Base-by-base conservation (phyloP, 179 eudicot species). In the Pouteria campechiana region DNA sequence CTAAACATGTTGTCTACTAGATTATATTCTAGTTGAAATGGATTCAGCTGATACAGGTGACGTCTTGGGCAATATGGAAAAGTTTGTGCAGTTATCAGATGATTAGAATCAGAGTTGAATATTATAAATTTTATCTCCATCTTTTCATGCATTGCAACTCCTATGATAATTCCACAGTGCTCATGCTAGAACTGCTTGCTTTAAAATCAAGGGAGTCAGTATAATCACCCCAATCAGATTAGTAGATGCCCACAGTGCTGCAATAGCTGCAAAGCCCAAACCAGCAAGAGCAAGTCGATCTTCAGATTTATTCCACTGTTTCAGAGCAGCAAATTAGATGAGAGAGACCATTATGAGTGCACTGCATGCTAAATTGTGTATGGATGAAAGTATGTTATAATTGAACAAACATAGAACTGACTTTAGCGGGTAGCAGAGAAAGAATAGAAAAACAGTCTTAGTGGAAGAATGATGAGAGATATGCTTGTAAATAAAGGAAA, bases 271-370 rank as follows among this genome's bases (percentile, higher is more conserved):
- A 58, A 89, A 78, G 25, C 97, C 93, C 58, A 89, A 65, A 45
- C 95, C 97, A 35, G 85, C 41, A 39, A 89, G 58, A 65, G 79
- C 93, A 63, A 89, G 4, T 32, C 83, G 86, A 54, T 85, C 95
- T 76, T 89, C 97, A 33, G 95, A 54, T 28, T 71, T 76, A 38
- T 81, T 86, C 98, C 94, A 90, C 98, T 81, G 76, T 32, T 25
- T 38, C 50, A 57, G 69, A 18, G 52, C 54, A 33, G 20, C 17
- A 45, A 37, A 27, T 20, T 7, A 19, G 14, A 57, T 41, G 38
- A 55, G 12, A 44, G 20, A 22, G 10, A 27, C 8, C 9, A 28
- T n/a, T n/a, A n/a, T n/a, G n/a, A n/a, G n/a, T n/a, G n/a, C n/a
- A n/a, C n/a, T n/a, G n/a, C n/a, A n/a, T n/a, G n/a, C n/a, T n/a